phyloP scores from a whole-genome alignment of 768 basidiomycete genomes.

The Pulveroboletus sp. region DNA sequence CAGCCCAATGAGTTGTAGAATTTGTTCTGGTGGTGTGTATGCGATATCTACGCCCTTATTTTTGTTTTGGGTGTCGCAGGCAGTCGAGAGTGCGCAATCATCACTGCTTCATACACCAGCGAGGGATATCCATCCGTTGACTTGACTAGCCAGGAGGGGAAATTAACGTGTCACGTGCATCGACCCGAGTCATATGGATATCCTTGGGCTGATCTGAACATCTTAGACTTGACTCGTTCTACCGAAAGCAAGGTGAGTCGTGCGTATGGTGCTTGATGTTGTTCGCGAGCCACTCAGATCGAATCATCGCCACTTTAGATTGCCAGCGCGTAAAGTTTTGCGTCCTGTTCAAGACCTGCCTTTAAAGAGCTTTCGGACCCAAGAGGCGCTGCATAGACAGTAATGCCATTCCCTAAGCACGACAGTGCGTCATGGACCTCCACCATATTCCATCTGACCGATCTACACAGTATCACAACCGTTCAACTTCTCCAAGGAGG shows the following conservation, averaged over 20 bases:
- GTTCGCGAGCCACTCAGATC: slow-evolving; percentile 9
- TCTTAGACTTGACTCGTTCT: not conserved
- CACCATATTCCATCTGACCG: slow-evolving; percentile 3
- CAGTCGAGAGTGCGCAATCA: too few species aligned
- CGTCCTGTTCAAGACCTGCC: not conserved
- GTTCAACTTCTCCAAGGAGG: slow-evolving; percentile 85
- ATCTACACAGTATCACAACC: slow-evolving; percentile 54
- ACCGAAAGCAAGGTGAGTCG: not conserved
- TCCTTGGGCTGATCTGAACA: not conserved
- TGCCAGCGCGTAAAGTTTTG: not conserved
- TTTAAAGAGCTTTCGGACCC: not conserved
- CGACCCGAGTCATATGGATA: not conserved
- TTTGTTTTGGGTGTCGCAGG: not conserved
- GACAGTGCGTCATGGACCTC: slow-evolving; percentile 50
- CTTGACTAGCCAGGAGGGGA: too few species aligned
- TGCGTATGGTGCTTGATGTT: not conserved
- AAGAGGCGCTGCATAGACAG: not conserved
- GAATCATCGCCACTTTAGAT: slow-evolving; percentile 7
- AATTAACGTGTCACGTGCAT: not conserved
- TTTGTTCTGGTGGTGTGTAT: not conserved
- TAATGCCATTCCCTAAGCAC: slow-evolving; percentile 66
- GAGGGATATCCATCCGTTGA: too few species aligned
- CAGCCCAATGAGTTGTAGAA: slow-evolving; percentile 15
- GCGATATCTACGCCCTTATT: not conserved
- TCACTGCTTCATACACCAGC: too few species aligned